phyloP scores from a whole-genome alignment of 75 land plant species.

The Cryptomeria japonica region DNA sequence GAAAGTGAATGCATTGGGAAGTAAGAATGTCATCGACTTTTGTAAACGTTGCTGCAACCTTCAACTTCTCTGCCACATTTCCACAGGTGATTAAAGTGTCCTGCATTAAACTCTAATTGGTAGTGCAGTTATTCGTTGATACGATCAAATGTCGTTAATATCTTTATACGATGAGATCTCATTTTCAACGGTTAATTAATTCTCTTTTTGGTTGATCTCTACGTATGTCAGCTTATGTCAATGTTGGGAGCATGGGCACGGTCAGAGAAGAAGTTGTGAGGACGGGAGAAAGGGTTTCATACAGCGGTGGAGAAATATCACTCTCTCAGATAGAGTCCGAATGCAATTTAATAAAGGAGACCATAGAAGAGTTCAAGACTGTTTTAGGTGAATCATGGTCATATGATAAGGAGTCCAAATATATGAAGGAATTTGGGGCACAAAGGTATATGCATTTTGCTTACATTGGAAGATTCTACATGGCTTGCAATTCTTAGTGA shows the following conservation, averaged over 20 bases:
- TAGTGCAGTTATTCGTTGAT: too few species aligned
- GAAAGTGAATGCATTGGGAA: too few species aligned
- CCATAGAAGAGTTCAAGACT: background rate
- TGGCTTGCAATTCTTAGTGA: background rate
- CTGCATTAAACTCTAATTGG: too few species aligned
- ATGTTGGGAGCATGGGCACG: background rate
- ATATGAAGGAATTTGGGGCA: too few species aligned
- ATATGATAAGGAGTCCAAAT: background rate
- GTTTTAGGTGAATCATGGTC: background rate
- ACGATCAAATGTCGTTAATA: too few species aligned
- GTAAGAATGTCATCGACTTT: too few species aligned
- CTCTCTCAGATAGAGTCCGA: conserved; percentile 24
- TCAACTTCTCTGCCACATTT: conserved; percentile 23
- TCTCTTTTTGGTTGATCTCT: background rate
- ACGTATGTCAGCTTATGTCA: background rate
- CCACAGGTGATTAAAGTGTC: conserved; percentile 39
- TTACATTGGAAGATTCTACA: background rate
- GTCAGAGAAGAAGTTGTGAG: conserved; percentile 26
- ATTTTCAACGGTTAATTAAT: too few species aligned
- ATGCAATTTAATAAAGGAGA: too few species aligned
- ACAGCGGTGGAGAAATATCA: background rate
- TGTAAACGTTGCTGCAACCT: conserved; percentile 13
- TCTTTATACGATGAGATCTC: too few species aligned
- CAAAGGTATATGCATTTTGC: too few species aligned
- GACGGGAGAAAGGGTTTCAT: conserved; percentile 8